phyloP scores from a whole-genome alignment of 2,329 filamentous ascomycete species.

The Aspergillus carbonarius region DNA sequence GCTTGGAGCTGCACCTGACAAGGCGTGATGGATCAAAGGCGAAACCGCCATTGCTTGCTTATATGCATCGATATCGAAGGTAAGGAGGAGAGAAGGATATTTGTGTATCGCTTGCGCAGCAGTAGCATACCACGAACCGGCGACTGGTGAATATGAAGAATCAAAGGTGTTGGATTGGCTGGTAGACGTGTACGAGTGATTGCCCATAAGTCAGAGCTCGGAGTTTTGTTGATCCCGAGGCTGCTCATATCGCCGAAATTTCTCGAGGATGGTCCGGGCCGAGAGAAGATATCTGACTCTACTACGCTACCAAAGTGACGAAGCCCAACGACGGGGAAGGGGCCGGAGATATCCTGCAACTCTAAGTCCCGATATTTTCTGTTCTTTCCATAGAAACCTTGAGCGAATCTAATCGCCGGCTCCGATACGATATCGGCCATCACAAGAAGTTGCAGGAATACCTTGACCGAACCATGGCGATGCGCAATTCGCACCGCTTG shows the following conservation, averaged over 20 bases:
- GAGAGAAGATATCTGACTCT: background rate
- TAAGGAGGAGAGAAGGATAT: background rate
- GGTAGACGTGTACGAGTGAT: background rate
- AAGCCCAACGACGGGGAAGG: background rate
- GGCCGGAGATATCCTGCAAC: background rate
- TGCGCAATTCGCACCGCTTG: constrained; percentile 30
- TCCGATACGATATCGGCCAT: background rate
- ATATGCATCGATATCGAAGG: background rate
- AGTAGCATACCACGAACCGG: background rate
- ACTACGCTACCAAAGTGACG: background rate
- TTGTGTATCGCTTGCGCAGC: background rate
- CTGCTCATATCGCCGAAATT: constrained; percentile 26
- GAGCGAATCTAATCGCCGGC: background rate
- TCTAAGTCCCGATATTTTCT: background rate
- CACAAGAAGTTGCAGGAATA: background rate
- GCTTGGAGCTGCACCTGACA: constrained; percentile 33
- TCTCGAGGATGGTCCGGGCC: constrained; percentile 14
- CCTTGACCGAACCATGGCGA: constrained; percentile 26
- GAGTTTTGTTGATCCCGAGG: constrained; percentile 35
- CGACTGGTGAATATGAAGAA: background rate
- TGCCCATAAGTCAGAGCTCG: constrained; percentile 10
- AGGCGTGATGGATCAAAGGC: constrained; percentile 42
- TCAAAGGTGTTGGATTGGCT: background rate
- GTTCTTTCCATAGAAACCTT: background rate
- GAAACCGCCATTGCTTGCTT: constrained; percentile 41